Evolutionary conservation across 805 yeast species (phyloP), one percentile per base, ranked within the genome.

Genomic region (Metschnikowia dekortorum): DNA sequence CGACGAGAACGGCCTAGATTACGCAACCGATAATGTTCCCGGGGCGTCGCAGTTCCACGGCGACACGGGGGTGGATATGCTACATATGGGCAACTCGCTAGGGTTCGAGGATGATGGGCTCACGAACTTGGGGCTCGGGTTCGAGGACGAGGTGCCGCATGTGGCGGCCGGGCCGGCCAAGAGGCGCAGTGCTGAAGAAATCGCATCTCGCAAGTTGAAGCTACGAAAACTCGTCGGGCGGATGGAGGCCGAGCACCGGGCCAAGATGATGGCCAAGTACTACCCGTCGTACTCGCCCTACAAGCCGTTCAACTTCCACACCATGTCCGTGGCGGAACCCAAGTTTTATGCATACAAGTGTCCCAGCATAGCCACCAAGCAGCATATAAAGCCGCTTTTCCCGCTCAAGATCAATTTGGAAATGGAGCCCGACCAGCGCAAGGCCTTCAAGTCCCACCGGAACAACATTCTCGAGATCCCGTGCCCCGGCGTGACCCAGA

Each of bases 361-460:
- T 26, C 85, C 89, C 1, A 65, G 75, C 4, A 65, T 71, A 34
- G 71, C 74, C 8, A 51, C 41, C 22, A 60, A 57, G 30, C 57
- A 65, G 6, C 61, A 63, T 18, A 56, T 61, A 10, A 72, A 69
- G 51, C 80, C 84, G 2, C 61, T 83, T 34, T 65, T 82, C 1
- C 94, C 96, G 0, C 73, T 82, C 8, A 79, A 82, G 49, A 57
- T 82, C 26, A 65, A 71, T 4, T 70, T 88, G 26, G 92, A 88
- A 52, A 74, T 83, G 0, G 87, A 80, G 34, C 61, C 76, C 6
- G 96, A 88, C 61, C 79, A 82, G 48, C 67, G 80, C 42, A 78
- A 76, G 53, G 57, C 72, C 9, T 84, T 85, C 65, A 75, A 71
- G 57, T 69, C 71, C 32, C 52, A 46, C 47, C 52, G 45, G 32